Conservation (phyloP, 225 moss, liverwort and hornwort genomes). For the Sphagnum tenellum region DNA sequence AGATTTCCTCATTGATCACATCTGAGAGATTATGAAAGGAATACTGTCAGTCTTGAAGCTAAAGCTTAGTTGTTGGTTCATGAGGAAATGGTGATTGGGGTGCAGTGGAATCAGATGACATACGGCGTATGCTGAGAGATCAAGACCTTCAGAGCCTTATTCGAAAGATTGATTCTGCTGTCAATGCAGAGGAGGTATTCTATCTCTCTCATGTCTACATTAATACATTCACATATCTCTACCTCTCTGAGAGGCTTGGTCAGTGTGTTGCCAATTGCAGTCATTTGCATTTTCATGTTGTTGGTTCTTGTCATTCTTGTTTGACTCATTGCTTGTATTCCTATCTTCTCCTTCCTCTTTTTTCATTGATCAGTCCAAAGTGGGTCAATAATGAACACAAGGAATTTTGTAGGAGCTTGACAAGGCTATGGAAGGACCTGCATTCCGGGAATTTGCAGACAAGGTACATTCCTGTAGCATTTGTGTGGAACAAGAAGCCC, state of each 20-base stretch:
- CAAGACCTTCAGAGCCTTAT: conserved; percentile 57
- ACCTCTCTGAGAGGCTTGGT: neutral
- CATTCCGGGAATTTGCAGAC: conserved; percentile 67
- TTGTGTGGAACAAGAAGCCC: neutral
- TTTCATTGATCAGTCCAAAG: no score
- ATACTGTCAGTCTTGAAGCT: no score
- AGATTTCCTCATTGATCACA: no score
- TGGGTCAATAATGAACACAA: neutral
- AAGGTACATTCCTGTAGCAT: conserved; percentile 33
- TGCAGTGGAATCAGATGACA: conserved; percentile 69
- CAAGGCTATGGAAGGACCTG: conserved; percentile 84
- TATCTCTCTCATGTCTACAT: neutral
- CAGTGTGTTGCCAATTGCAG: neutral
- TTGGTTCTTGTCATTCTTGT: no score
- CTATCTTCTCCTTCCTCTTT: no score
- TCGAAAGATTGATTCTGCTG: conserved; percentile 56
- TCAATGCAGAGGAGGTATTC: conserved; percentile 51
- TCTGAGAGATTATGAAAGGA: no score
- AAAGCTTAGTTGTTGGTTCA: no score
- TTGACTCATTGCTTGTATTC: no score
- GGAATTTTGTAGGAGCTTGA: conserved; percentile 65
- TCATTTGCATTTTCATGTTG: no score
- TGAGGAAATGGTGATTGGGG: neutral
- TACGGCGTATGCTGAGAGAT: conserved; percentile 65
- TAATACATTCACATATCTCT: neutral